These are phyloP conservation scores for Leishmania turanica DNA, from an alignment of 208 protist genomes.

Conservation along the genomic window DNA sequence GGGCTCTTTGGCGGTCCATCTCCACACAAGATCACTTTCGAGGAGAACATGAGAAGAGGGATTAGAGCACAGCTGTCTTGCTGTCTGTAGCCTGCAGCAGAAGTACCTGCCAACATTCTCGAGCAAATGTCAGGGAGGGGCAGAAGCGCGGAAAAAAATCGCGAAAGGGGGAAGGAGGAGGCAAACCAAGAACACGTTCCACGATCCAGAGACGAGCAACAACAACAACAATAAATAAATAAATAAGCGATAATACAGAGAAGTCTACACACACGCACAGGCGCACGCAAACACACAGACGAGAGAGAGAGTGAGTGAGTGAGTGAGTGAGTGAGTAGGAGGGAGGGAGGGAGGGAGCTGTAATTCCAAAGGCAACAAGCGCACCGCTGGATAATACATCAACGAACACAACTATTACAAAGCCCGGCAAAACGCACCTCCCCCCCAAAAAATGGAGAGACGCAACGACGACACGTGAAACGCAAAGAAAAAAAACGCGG, in stretches of 20 bases:
- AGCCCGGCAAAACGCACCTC: background rate
- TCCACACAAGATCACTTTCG: no score
- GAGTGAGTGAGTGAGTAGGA: no score
- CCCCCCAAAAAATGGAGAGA: no score
- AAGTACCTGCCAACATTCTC: background rate
- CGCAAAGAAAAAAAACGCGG: background rate
- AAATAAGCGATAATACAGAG: background rate
- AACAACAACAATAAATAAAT: no score
- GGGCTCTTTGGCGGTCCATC: background rate
- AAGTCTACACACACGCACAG: background rate
- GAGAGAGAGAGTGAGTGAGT: background rate
- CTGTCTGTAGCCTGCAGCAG: background rate
- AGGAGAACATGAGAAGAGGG: background rate
- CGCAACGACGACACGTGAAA: no score
- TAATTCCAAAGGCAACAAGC: background rate
- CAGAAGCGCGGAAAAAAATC: background rate
- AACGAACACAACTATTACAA: background rate
- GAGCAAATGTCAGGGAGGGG: background rate
- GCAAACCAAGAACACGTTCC: background rate
- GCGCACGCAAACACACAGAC: background rate
- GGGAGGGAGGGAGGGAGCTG: no score
- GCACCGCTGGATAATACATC: background rate
- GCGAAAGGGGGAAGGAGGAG: background rate
- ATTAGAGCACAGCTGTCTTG: background rate
- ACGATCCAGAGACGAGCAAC: background rate